Evolutionary conservation across 768 basidiomycete genomes (phyloP), one percentile per base, ranked within the genome.

Genomic region (Tylopilus balloui): DNA sequence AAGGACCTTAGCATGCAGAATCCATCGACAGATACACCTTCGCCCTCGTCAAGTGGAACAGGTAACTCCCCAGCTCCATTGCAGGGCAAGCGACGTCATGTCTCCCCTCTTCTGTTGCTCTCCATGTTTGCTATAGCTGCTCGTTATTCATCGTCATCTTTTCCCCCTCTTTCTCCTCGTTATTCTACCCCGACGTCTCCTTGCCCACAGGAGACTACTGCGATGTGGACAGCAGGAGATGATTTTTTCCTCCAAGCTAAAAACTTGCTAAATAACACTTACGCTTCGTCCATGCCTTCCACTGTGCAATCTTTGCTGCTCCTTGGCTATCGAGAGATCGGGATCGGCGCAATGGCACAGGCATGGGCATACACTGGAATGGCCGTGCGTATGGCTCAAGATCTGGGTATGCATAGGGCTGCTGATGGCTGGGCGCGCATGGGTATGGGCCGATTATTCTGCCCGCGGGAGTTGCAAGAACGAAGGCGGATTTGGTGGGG

Each of bases 311-410:
- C 90, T 6, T 69, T 93, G 17, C 73, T 94, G 10, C 75, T 94
- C 10, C 77, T 92, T 70, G 86, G 85, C 7, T 92, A 87, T 61
- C 77, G 91, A 8, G 90, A 94, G 67, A 78, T 91, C 35, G 92
- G 92, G 3, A 87, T 92, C 50, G 92, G 88, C 38, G 81, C 88
- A 15, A 94, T 92, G 90, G 84, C 86, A 8, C 81, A 86, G 65
- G 84, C 88, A 27, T 94, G 91, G 92, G 77, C 83, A 10, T 90
- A 86, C 61, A 78, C 83, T 17, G 90, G 91, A 11, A 88, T 90
- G 85, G 90, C 86, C 0, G 83, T 93, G 31, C 78, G 92, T n/a
- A 92, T 93, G 89, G 89, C 89, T 14, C 89, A 90, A 67, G 89
- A 92, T 66, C 66, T 92, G 47, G 89, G 89, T 8, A 79, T 92